Evolutionary conservation across 1,139 yeast genomes (phyloP).

Genomic region (Hansenula anomala): DNA sequence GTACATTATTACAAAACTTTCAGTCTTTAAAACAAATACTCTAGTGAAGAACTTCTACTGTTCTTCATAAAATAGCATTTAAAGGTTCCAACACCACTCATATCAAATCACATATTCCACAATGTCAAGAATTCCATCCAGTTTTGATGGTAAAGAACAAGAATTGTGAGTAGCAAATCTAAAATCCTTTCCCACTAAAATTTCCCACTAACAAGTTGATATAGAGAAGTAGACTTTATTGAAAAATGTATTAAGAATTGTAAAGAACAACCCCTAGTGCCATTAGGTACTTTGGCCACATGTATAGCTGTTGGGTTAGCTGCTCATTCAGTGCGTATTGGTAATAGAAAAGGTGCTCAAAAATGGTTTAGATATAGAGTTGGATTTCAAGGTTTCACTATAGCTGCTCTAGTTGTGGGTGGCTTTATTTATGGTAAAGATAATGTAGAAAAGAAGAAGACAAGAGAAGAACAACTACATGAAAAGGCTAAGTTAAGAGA

Average conservation of each 20-base stretch:
- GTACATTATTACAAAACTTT: too few species aligned
- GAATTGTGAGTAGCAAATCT: conserved; percentile 19
- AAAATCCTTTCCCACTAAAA: too few species aligned
- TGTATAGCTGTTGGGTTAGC: conserved; percentile 79
- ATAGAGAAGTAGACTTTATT: conserved; percentile 23
- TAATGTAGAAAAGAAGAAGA: conserved; percentile 32
- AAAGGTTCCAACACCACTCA: too few species aligned
- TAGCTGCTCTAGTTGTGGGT: conserved; percentile 78
- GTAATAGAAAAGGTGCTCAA: conserved; percentile 74
- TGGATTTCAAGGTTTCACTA: conserved; percentile 76
- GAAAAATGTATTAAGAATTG: conserved; percentile 35
- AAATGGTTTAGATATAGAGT: conserved; percentile 88
- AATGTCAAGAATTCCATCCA: conserved; percentile 31
- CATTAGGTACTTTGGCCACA: conserved; percentile 74
- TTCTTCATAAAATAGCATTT: too few species aligned
- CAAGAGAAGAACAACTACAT: conserved; percentile 56
- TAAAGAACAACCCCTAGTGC: conserved; percentile 76
- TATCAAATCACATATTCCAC: too few species aligned
- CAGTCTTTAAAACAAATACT: too few species aligned
- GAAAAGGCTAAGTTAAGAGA: conserved; percentile 85
- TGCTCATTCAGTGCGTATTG: conserved; percentile 67
- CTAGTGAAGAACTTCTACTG: too few species aligned
- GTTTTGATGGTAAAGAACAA: conserved; percentile 26
- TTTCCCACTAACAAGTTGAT: too few species aligned
- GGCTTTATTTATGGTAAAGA: conserved; percentile 54